Evolutionary conservation across 2,329 filamentous ascomycete species (phyloP).

Genomic region (Fusarium sulawesiense): DNA sequence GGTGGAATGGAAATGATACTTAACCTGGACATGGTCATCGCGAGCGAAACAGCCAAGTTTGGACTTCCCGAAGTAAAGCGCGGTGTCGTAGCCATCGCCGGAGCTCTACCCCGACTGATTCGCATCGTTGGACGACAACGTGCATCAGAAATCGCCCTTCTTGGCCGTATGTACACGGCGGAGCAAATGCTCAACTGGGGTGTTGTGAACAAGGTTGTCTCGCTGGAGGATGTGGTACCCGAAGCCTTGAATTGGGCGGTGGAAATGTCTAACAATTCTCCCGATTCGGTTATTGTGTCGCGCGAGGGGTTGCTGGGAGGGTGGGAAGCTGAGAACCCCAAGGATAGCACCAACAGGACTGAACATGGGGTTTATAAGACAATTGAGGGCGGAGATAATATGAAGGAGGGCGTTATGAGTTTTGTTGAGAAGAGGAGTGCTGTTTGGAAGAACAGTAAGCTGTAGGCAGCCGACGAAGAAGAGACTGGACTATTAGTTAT

Average conservation of each 20-base stretch:
- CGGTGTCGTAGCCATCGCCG: conserved; percentile 76
- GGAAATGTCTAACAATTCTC: conserved; percentile 73
- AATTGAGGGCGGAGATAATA: conserved; percentile 76
- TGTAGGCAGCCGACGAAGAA: conserved; percentile 52
- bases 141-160: conserved; percentile 77
- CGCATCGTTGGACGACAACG: conserved; percentile 73
- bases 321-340: conserved; percentile 76
- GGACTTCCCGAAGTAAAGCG: conserved; percentile 76
- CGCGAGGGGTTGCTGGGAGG: conserved; percentile 77
- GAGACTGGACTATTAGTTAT: neutral
- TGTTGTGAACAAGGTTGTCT: conserved; percentile 71
- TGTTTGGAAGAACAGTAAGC: conserved; percentile 72
- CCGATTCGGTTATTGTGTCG: conserved; percentile 80
- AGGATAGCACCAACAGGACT: conserved; percentile 69
- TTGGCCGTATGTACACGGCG: conserved; percentile 70
- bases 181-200: conserved; percentile 73
- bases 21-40: conserved; percentile 77
- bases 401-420: conserved; percentile 77
- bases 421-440: conserved; percentile 82
- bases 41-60: conserved; percentile 66
- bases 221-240: conserved; percentile 59
- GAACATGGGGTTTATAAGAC: conserved; percentile 67
- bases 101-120: conserved; percentile 73
- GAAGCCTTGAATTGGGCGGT: conserved; percentile 71
- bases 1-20: conserved; percentile 80